Evolutionary conservation across 768 basidiomycete species (phyloP).

Genomic region (Leccinum ochraceum): DNA sequence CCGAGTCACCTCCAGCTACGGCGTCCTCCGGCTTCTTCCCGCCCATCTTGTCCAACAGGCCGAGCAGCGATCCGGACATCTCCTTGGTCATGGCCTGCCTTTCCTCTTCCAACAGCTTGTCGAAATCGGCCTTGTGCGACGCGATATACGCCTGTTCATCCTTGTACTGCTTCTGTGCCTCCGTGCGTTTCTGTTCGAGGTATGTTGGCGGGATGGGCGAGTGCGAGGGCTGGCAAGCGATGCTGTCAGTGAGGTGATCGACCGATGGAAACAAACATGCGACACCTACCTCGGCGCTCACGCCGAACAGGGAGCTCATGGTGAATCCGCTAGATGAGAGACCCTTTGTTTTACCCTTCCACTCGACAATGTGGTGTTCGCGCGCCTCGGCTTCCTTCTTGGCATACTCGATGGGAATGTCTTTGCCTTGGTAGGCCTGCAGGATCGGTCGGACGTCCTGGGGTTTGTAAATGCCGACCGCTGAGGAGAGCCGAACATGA

Average conservation of each 20-base stretch:
- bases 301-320: constrained; percentile 46
- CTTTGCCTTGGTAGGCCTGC: constrained; percentile 80
- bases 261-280: neutral
- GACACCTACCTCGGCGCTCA: constrained; percentile 31
- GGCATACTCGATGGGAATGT: constrained; percentile 87
- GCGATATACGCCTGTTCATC: constrained; percentile 55
- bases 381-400: constrained; percentile 86
- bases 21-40: constrained; percentile 16
- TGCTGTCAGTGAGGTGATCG: neutral
- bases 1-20: neutral
- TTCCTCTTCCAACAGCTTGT: constrained; percentile 52
- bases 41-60: constrained; percentile 28
- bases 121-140: constrained; percentile 51
- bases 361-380: constrained; percentile 74
- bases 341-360: constrained; percentile 54
- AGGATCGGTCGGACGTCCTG: constrained; percentile 87
- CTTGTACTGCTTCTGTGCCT: constrained; percentile 51
- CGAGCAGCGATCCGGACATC: constrained; percentile 45
- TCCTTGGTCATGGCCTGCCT: constrained; percentile 48
- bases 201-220: constrained; percentile 48
- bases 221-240: constrained; percentile 17
- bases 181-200: constrained; percentile 51
- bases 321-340: constrained; percentile 43
- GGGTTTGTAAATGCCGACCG: constrained; percentile 89
- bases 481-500: constrained; percentile 39